Evolutionary conservation across 805 yeast genomes (phyloP), one percentile per base, ranked within the genome.

Genomic region (Kuraishia piskuri): DNA sequence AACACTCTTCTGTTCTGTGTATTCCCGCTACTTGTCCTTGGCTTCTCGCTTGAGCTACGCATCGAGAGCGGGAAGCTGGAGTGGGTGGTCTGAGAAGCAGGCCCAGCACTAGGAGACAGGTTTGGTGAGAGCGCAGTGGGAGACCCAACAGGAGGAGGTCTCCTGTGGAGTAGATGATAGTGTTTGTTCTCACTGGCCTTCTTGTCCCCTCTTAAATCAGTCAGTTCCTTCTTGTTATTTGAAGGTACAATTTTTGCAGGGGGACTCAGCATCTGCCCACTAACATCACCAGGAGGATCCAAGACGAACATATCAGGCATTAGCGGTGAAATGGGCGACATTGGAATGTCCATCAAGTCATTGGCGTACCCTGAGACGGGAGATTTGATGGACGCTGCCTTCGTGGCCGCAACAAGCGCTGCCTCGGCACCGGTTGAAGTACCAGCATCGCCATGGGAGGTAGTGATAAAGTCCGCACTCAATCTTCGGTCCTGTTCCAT

Each of bases 401-500:
- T 53, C 5, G 60, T 55, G 1, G 76, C 73, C 7, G 76, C 76
- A 47, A 63, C 64, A 46, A 65, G 65, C 3, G 76, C 73, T 36
- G 70, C 67, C 37, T 66, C 68, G 5, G 68, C 68, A 1, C 70
- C 71, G 4, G 63, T 49, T 1, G 60, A 56, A 1, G 69, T 62
- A 10, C 72, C 71, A 5, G 68, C 63, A 54, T 59, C 58, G 4
- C 67, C 69, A 25, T 66, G 55, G 22, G 70, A 62, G 54, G 63
- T 69, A 2, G 55, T 53, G 5, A 60, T 68, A 31, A 68, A 48
- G 14, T 54, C 50, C 21, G 58, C 53, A 48, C 61, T 59, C 7
- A 65, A 66, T 21, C 62, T 55, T 56, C 79, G 70, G 48, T 83
- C 86, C 54, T 70, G 74, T 31, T 77, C 80, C 45, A 72, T 69